Percentiles rank a stretch among this genome's conserved stretches.
phyloP scores from a whole-genome alignment of 164 flowering plant species.

The Vitis labrusca region DNA sequence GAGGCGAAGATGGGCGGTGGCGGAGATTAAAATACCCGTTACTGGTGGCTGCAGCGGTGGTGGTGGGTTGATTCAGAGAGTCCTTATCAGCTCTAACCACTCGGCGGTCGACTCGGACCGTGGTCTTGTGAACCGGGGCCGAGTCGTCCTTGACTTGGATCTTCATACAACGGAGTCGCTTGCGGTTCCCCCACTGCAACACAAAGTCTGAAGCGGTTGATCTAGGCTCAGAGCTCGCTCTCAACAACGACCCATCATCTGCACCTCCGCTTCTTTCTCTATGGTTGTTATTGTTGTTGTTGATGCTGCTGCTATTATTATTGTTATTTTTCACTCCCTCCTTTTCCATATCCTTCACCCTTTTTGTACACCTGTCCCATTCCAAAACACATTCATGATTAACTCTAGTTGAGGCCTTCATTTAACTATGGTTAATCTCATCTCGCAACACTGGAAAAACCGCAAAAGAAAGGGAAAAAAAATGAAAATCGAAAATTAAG shows the following conservation, averaged over 20 bases:
- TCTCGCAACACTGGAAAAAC: no score
- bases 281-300: not conserved
- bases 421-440: not conserved
- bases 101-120: slow-evolving; percentile 56
- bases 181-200: slow-evolving; percentile 90
- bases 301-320: slow-evolving; percentile 10
- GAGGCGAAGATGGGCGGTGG: slow-evolving; percentile 42
- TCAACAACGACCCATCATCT: slow-evolving; percentile 18
- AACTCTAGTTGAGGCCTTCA: slow-evolving; percentile 11
- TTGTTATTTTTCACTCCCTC: slow-evolving; percentile 26
- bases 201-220: slow-evolving; percentile 49
- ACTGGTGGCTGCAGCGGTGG: slow-evolving; percentile 6
- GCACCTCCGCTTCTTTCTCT: slow-evolving; percentile 16
- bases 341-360: slow-evolving; percentile 29
- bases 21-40: slow-evolving; percentile 49
- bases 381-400: not conserved
- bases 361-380: slow-evolving; percentile 22
- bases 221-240: slow-evolving; percentile 23
- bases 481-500: no score
- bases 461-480: no score
- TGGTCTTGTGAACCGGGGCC: slow-evolving; percentile 32
- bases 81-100: slow-evolving; percentile 51
- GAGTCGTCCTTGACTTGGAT: slow-evolving; percentile 48
- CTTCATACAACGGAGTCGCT: slow-evolving; percentile 78
- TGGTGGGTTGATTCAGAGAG: slow-evolving; percentile 14